Conservation (phyloP, 345 rosid species). For the Trapa incisa region DNA sequence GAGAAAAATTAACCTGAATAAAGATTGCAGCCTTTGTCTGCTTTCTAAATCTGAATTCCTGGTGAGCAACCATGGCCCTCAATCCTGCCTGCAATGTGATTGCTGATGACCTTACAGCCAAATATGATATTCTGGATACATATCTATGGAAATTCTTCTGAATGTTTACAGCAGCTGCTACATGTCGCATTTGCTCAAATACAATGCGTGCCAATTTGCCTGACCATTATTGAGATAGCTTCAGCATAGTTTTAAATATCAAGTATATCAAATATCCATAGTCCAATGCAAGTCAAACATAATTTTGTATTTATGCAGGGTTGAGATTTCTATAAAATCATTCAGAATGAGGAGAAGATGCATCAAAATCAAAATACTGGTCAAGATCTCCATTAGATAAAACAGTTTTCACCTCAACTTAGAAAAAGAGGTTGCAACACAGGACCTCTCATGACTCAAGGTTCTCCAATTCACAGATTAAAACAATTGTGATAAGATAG, state of each 20-base stretch:
- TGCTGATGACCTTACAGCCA: slow-evolving; percentile 40
- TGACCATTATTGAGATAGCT: slow-evolving; percentile 16
- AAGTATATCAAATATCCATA: neutral
- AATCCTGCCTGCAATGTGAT: slow-evolving; percentile 69
- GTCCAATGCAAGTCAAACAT: neutral
- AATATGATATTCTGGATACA: slow-evolving; percentile 55
- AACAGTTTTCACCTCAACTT: neutral
- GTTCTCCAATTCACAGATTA: neutral
- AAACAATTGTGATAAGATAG: slow-evolving; percentile 5
- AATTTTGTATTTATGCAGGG: neutral
- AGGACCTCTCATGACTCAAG: neutral
- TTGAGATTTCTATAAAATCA: neutral
- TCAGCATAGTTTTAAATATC: neutral
- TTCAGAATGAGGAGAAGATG: neutral
- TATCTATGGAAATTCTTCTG: slow-evolving; percentile 70
- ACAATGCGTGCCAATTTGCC: slow-evolving; percentile 79
- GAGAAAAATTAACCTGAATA: slow-evolving; percentile 54
- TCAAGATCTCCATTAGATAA: neutral
- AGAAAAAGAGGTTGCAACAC: neutral
- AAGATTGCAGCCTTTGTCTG: slow-evolving; percentile 83
- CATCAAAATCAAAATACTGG: neutral
- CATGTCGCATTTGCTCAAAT: slow-evolving; percentile 66
- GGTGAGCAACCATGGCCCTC: slow-evolving; percentile 90
- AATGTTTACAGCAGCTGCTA: slow-evolving; percentile 83
- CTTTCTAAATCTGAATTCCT: slow-evolving; percentile 84